Base-by-base conservation (phyloP, 2,329 filamentous ascomycete species). In the Teratosphaeria epicoccoides region DNA sequence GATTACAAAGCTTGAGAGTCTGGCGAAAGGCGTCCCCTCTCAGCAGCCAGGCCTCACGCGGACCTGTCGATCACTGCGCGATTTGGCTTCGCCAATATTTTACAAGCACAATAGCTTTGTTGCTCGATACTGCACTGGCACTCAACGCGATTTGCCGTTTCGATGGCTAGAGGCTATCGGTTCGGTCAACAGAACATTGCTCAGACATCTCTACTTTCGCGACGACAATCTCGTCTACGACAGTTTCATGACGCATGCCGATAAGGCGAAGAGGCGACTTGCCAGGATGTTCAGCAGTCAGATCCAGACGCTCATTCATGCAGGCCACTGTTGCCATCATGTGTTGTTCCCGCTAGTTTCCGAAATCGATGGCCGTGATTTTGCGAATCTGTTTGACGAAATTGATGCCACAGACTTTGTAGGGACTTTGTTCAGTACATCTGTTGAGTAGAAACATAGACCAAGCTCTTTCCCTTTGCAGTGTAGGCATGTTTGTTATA, bases 21-120 rank as follows among this genome's bases (percentile, higher is more conserved):
- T 17, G 57, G 59, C 48, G 43, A 24, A 5, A 50, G 51, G 20
- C 43, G 52, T 4, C 55, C 55, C n/a, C 6, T 59, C 60, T 7
- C 49, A 37, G 48, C 55, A 62, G 44, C 60, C 60, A 14, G 49
- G 46, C 11, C 33, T 61, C n/a, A 59, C 56, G 6, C 50, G 53
- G 11, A 54, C 56, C 3, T 58, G 56, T 44, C 52, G 53, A 20
- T 28, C 37, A 23, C 53, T 61, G 43, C 59, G 60, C 23, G 50
- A 44, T 14, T 52, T 57, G n/a, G 56, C 59, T 2, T 29, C 61
- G 23, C 55, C 58, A 11, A 61, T 61, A 25, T 61, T 59, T 49
- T 62, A 57, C 57, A 50, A 52, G 33, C 45, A 49, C 20, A 61
- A 61, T 40, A 24, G 6, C 1, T 62, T 62, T 48, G 54, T 51